A percentile compares a stretch with the other conserved stretches of the same genome.
Conservation (phyloP, 2,329 filamentous ascomycete species). For the Dothideomycetes sp. region DNA sequence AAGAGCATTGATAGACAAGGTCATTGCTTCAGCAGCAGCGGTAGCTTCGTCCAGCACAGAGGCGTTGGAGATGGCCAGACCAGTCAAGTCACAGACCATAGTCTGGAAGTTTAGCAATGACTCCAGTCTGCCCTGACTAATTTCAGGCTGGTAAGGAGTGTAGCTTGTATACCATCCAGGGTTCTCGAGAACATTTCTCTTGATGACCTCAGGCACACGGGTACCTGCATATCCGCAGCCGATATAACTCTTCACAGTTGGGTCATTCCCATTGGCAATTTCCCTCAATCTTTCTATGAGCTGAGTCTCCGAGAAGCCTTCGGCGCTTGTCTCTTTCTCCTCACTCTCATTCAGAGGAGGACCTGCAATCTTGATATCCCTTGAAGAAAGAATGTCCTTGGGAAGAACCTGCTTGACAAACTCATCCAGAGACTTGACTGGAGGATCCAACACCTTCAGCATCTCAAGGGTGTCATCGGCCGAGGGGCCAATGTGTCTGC, state of each 20-base stretch:
- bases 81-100: constrained; percentile 79
- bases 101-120: constrained; percentile 95
- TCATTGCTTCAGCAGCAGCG: constrained; percentile 92
- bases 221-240: constrained; percentile 83
- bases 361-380: constrained; percentile 50
- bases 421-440: constrained; percentile 62
- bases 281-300: constrained; percentile 45
- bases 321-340: constrained; percentile 24
- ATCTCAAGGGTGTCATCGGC: constrained; percentile 62
- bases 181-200: constrained; percentile 84
- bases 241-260: constrained; percentile 61
- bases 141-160: constrained; percentile 93
- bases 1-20: constrained; percentile 71
- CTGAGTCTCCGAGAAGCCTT: constrained; percentile 51
- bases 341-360: constrained; percentile 35
- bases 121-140: constrained; percentile 88
- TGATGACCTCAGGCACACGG: constrained; percentile 80
- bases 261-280: constrained; percentile 53
- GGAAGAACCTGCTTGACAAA: constrained; percentile 83
- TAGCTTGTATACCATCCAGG: constrained; percentile 98
- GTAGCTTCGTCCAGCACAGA: constrained; percentile 86
- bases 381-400: constrained; percentile 61
- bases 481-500: constrained; percentile 80
- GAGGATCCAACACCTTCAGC: constrained; percentile 70
- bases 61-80: constrained; percentile 78